Conservation (phyloP, 2,329 filamentous ascomycete species). For the Penicillium sp. region DNA sequence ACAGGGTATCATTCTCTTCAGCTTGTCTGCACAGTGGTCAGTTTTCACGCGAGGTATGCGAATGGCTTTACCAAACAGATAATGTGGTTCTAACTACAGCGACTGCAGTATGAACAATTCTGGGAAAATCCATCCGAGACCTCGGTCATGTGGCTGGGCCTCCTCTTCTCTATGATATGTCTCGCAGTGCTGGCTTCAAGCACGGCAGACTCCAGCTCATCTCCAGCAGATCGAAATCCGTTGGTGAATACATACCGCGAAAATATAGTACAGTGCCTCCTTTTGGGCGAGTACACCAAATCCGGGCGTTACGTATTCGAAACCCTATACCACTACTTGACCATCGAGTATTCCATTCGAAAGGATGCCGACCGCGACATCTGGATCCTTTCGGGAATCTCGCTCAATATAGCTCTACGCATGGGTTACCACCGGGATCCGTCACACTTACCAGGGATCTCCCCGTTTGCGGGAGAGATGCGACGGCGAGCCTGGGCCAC, state of each 20-base stretch:
- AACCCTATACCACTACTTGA: conserved; percentile 55
- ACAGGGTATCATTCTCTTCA: background rate
- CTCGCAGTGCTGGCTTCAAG: conserved; percentile 19
- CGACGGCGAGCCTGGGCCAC: conserved; percentile 42
- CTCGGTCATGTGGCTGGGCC: conserved; percentile 46
- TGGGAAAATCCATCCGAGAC: conserved; percentile 42
- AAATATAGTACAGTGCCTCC: conserved; percentile 53
- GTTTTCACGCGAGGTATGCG: background rate
- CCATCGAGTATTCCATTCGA: conserved; percentile 54
- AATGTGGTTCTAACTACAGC: background rate
- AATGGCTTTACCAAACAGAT: background rate
- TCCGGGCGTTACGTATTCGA: conserved; percentile 56
- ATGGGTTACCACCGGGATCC: conserved; percentile 61
- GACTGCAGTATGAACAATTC: conserved; percentile 43
- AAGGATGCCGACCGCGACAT: conserved; percentile 56
- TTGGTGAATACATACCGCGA: conserved; percentile 25
- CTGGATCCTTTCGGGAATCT: conserved; percentile 53
- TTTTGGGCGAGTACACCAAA: conserved; percentile 55
- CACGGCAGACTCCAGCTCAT: conserved; percentile 7
- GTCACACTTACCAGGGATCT: conserved; percentile 51
- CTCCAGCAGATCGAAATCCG: conserved; percentile 3
- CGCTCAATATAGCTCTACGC: conserved; percentile 58
- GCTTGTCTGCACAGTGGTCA: background rate
- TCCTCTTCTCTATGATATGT: conserved; percentile 44
- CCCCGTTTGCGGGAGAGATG: conserved; percentile 57